Evolutionary conservation across 2,329 filamentous ascomycete genomes (phyloP).

Genomic region (Neofusicoccum ribis): DNA sequence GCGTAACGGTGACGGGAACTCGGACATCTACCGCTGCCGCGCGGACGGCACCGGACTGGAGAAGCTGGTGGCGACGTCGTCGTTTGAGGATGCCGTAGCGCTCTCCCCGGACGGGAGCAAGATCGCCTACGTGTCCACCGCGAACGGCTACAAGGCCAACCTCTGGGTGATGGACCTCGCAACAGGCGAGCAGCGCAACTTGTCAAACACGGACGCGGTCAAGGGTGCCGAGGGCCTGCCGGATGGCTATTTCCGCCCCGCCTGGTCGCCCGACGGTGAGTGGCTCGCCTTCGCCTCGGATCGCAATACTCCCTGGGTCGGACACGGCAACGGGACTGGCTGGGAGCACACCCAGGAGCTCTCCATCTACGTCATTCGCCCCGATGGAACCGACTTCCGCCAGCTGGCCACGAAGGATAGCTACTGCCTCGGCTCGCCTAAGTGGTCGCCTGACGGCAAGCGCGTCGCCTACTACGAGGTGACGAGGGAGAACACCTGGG

Average conservation of each 20-base stretch:
- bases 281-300: slow-evolving; percentile 47
- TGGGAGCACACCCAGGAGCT: slow-evolving; percentile 47
- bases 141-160: slow-evolving; percentile 38
- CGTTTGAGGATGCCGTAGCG: slow-evolving; percentile 40
- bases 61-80: slow-evolving; percentile 34
- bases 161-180: slow-evolving; percentile 43
- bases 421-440: slow-evolving; percentile 42
- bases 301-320: slow-evolving; percentile 44
- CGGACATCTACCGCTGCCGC: slow-evolving; percentile 43
- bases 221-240: slow-evolving; percentile 28
- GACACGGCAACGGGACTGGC: slow-evolving; percentile 42
- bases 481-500: slow-evolving; percentile 40
- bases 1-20: slow-evolving; percentile 42
- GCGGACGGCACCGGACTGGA: slow-evolving; percentile 39
- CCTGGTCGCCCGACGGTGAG: slow-evolving; percentile 45
- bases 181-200: slow-evolving; percentile 34
- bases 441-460: slow-evolving; percentile 30
- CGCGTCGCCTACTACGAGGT: slow-evolving; percentile 39
- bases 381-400: slow-evolving; percentile 41
- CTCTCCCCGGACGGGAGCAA: slow-evolving; percentile 42
- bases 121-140: slow-evolving; percentile 44
- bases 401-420: slow-evolving; percentile 34
- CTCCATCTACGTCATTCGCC: slow-evolving; percentile 42
- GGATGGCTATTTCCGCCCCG: slow-evolving; percentile 41
- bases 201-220: slow-evolving; percentile 37